Percentiles rank a stretch among this genome's conserved stretches.
Conservation (phyloP, 2,329 filamentous ascomycete genomes). For the Fusarium chuoi region DNA sequence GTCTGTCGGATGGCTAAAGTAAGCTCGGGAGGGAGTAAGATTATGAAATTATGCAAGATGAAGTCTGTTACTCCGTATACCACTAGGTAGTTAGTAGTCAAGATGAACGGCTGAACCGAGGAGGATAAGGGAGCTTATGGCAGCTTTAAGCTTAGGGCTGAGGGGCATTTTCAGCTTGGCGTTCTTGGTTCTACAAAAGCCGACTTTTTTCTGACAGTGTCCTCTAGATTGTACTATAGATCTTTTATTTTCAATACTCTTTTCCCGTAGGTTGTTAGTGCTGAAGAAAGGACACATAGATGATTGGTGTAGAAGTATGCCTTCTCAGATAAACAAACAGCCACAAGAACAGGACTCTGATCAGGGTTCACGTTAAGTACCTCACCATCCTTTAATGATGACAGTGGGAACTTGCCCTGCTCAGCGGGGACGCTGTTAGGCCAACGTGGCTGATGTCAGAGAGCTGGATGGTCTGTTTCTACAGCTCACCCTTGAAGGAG, state of each 20-base stretch:
- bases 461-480: slow-evolving; percentile 38
- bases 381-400: slow-evolving; percentile 22
- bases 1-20: background rate
- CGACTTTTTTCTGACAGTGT: background rate
- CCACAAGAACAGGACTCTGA: slow-evolving; percentile 1
- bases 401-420: slow-evolving; percentile 37
- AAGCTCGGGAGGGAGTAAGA: slow-evolving; percentile 12
- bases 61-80: slow-evolving; percentile 7
- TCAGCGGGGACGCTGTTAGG: slow-evolving; percentile 17
- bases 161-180: slow-evolving; percentile 12
- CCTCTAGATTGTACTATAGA: background rate
- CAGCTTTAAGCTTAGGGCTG: slow-evolving; percentile 21
- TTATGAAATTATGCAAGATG: slow-evolving; percentile 6
- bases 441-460: slow-evolving; percentile 46
- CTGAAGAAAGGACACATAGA: background rate
- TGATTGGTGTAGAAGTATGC: background rate
- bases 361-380: slow-evolving; percentile 23
- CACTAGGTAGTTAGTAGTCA: background rate
- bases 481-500: background rate
- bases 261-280: background rate
- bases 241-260: background rate
- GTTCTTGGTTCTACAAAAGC: background rate
- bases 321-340: slow-evolving; percentile 18
- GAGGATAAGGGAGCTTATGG: slow-evolving; percentile 5
- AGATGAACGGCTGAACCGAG: background rate